Conservation (phyloP, 495 filamentous ascomycete genomes). For the Articulospora tetracladia region DNA sequence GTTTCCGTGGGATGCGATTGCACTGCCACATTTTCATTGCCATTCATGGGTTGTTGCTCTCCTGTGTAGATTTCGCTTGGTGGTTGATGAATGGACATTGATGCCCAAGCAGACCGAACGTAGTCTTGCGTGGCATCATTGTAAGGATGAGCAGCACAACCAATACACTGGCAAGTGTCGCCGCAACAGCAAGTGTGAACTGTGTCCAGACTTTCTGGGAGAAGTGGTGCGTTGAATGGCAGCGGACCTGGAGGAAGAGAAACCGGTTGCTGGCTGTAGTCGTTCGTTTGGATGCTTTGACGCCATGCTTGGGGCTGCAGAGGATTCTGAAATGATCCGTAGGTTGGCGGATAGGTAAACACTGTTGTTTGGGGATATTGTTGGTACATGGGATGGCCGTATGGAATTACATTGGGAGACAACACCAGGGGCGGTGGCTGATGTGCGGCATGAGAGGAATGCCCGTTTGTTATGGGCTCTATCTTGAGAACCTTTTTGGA, state of each 20-base stretch:
- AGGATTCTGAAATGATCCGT: conserved; percentile 37
- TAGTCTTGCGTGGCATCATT: conserved; percentile 67
- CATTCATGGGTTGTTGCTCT: conserved; percentile 2
- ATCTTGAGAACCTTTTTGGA: conserved; percentile 14
- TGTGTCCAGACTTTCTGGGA: conserved; percentile 15
- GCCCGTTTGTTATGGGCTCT: conserved; percentile 10
- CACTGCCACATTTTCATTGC: background rate
- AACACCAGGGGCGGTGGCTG: conserved; percentile 16
- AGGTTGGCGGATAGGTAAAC: conserved; percentile 31
- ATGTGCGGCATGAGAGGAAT: conserved; percentile 5
- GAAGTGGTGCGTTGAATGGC: conserved; percentile 16
- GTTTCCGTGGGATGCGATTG: conserved; percentile 6
- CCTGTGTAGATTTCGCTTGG: conserved; percentile 19
- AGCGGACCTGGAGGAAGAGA: background rate
- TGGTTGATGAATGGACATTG: conserved; percentile 16
- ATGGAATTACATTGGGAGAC: conserved; percentile 15
- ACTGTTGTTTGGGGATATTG: conserved; percentile 18
- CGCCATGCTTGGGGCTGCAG: conserved; percentile 38
- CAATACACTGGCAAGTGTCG: conserved; percentile 63
- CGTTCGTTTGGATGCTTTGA: conserved; percentile 26
- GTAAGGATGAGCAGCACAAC: conserved; percentile 67
- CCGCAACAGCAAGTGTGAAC: conserved; percentile 53
- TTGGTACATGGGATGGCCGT: conserved; percentile 12
- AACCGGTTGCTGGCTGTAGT: conserved; percentile 8
- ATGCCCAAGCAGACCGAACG: conserved; percentile 38